Evolutionary conservation across 2,329 filamentous ascomycete species (phyloP).

Genomic region (Achaetomium macrosporum): DNA sequence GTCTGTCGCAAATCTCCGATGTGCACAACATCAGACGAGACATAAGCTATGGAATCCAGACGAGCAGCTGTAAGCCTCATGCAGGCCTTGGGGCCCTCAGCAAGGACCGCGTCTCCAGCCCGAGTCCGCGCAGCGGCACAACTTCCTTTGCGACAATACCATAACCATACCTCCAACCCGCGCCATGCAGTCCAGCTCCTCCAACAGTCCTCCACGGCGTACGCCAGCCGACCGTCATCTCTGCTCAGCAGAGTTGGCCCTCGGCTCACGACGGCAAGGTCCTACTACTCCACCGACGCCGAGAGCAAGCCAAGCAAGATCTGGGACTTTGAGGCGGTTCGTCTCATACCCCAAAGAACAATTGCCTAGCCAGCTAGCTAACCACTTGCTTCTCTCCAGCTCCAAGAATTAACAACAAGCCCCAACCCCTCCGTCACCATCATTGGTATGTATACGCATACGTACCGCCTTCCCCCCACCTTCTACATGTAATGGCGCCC

Average conservation of each 20-base stretch:
- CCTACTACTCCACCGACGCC: conserved; percentile 9
- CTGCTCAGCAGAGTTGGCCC: background rate
- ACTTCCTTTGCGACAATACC: background rate
- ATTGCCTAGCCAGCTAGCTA: background rate
- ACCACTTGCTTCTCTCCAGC: conserved; percentile 24
- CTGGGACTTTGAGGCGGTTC: conserved; percentile 44
- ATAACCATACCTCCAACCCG: background rate
- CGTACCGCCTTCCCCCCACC: background rate
- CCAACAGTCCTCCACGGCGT: background rate
- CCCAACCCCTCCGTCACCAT: conserved; percentile 35
- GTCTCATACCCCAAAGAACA: background rate
- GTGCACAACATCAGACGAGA: background rate
- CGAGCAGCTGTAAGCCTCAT: conserved; percentile 2
- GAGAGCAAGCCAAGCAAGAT: conserved; percentile 30
- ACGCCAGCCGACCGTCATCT: background rate
- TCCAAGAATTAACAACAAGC: conserved; percentile 35
- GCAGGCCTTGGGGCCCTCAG: background rate
- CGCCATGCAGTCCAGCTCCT: background rate
- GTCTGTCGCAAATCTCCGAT: too few relatives aligned
- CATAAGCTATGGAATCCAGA: conserved; percentile 5
- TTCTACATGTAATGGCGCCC: background rate
- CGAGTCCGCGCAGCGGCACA: background rate
- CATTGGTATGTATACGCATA: conserved; percentile 37
- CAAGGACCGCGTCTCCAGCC: background rate
- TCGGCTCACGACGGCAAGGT: background rate